Conservation (phyloP, 1,284 basidiomycete genomes). For the Malassezia sympodialis region DNA sequence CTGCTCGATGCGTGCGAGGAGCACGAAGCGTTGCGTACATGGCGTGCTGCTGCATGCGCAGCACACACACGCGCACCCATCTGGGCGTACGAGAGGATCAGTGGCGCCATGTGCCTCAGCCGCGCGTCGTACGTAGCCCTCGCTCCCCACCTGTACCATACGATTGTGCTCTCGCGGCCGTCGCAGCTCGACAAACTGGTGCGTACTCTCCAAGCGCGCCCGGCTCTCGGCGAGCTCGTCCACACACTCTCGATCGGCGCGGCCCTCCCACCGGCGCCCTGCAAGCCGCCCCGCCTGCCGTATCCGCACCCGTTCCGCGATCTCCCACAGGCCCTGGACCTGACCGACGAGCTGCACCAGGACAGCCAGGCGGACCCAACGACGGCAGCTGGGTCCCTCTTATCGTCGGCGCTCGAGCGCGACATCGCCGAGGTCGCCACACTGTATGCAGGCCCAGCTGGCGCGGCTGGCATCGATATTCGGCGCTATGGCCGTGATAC, state of each 20-base stretch:
- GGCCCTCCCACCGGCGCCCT: neutral
- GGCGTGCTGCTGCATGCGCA: neutral
- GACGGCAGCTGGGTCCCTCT: slow-evolving; percentile 6
- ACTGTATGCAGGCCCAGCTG: neutral
- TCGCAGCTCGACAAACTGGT: slow-evolving; percentile 5
- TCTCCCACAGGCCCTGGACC: neutral
- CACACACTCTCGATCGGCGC: slow-evolving; percentile 3
- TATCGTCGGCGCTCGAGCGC: slow-evolving; percentile 1
- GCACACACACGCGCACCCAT: neutral
- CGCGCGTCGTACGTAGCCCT: slow-evolving; percentile 18
- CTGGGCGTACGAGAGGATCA: neutral
- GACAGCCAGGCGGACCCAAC: neutral
- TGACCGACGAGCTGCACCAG: neutral
- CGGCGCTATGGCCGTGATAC: slow-evolving; percentile 1
- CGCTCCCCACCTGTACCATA: slow-evolving; percentile 14
- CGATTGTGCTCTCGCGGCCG: neutral
- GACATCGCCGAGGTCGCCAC: slow-evolving; percentile 8
- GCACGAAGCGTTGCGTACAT: neutral
- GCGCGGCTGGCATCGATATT: slow-evolving; percentile 5
- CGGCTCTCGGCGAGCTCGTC: slow-evolving; percentile 3
- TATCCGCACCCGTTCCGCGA: neutral
- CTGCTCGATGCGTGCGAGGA: slow-evolving; percentile 6
- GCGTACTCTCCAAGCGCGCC: neutral
- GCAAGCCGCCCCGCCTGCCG: neutral
- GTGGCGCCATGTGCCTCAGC: slow-evolving; percentile 8